Conservation (phyloP, 2,329 filamentous ascomycete species). For the Neopestalotiopsis rosae region DNA sequence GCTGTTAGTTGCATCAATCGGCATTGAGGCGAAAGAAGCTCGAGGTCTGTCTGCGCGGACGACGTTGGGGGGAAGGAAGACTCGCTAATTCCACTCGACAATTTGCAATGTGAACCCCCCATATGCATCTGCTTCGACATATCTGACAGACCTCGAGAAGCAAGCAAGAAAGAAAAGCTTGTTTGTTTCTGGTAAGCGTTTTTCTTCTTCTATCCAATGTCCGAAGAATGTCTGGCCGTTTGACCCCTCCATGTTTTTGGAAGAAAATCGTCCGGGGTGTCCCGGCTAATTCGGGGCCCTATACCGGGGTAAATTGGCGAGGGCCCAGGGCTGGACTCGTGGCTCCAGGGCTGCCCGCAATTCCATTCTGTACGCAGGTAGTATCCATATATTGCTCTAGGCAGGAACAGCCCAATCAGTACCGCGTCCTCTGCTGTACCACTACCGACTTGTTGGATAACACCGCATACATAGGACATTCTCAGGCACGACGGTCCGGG, state of each 20-base stretch:
- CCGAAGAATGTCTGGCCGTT: background rate
- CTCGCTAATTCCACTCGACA: background rate
- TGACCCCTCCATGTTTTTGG: background rate
- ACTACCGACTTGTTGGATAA: conserved; percentile 10
- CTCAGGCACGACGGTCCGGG: conserved; percentile 6
- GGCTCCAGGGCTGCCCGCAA: conserved; percentile 3
- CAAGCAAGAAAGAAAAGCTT: background rate
- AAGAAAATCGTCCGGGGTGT: background rate
- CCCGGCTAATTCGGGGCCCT: conserved; percentile 8
- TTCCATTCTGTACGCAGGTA: no score
- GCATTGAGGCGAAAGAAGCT: no score
- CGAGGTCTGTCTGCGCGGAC: background rate
- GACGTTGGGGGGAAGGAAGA: background rate
- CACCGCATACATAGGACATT: background rate
- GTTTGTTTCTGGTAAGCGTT: conserved; percentile 1
- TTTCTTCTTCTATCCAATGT: background rate
- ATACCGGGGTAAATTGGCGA: conserved; percentile 13
- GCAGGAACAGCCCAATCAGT: conserved; percentile 13
- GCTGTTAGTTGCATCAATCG: background rate
- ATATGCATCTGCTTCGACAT: background rate
- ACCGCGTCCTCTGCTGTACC: background rate
- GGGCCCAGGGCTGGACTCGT: conserved; percentile 4
- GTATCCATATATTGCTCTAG: conserved; percentile 4
- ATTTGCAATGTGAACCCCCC: background rate
- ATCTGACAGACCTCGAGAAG: background rate